A percentile compares a stretch with the other conserved stretches of the same genome.
These are phyloP conservation scores for Sporothrix curviconia DNA, from an alignment of 2,329 filamentous ascomycete genomes.

Conservation along the genomic window DNA sequence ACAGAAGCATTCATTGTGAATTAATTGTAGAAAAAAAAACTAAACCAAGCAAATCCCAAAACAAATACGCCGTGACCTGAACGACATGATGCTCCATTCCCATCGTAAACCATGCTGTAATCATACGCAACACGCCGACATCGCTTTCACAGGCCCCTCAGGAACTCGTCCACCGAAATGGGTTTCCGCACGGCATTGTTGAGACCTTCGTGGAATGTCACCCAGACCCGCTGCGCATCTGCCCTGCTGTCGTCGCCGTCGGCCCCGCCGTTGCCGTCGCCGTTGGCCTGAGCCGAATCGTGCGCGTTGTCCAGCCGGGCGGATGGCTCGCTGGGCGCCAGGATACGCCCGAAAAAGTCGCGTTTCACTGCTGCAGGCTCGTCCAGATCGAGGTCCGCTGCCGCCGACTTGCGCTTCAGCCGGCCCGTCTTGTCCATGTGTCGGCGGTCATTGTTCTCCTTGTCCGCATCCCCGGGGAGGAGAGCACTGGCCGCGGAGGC, in stretches of 20 bases:
- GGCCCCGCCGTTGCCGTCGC: slow-evolving; percentile 1
- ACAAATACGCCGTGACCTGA: too few species aligned
- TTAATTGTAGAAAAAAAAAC: too few species aligned
- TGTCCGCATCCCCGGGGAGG: slow-evolving; percentile 12
- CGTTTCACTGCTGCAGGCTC: slow-evolving; percentile 47
- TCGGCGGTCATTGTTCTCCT: not conserved
- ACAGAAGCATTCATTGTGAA: too few species aligned
- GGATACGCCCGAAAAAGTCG: slow-evolving; percentile 79
- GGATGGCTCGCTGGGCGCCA: too few species aligned
- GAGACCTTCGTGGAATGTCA: slow-evolving; percentile 82
- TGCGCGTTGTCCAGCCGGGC: too few species aligned
- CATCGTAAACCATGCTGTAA: too few species aligned
- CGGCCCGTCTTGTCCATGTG: too few species aligned
- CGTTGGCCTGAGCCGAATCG: too few species aligned
- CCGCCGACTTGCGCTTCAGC: slow-evolving; percentile 32
- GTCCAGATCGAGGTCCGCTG: slow-evolving; percentile 12
- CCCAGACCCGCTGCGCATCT: slow-evolving; percentile 59
- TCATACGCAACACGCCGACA: too few species aligned
- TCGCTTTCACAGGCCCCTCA: slow-evolving; percentile 64
- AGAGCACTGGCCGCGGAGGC: slow-evolving; percentile 22
- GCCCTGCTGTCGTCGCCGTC: slow-evolving; percentile 33
- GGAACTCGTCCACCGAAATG: slow-evolving; percentile 70
- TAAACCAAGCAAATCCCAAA: too few species aligned
- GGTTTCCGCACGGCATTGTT: slow-evolving; percentile 90
- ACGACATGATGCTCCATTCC: too few species aligned